Percentiles rank a stretch among this genome's conserved stretches.
phyloP scores from a whole-genome alignment of 495 filamentous ascomycete genomes.

The Durotheca rogersii region DNA sequence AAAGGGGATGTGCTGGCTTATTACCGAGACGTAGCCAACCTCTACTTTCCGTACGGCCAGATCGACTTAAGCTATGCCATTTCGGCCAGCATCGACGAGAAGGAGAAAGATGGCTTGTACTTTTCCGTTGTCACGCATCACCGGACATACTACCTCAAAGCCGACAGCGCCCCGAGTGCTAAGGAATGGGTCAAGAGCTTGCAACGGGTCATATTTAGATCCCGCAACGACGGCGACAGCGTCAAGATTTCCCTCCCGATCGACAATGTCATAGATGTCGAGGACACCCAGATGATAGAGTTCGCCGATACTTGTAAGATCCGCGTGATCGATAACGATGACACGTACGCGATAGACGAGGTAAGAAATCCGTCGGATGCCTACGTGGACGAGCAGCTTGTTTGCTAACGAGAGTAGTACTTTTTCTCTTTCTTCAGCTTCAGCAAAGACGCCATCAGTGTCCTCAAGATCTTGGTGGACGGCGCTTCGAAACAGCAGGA shows the following conservation, averaged over 20 bases:
- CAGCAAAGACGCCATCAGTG: constrained; percentile 79
- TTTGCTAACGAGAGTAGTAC: constrained; percentile 60
- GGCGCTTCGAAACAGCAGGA: constrained; percentile 56
- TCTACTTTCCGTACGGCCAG: constrained; percentile 89
- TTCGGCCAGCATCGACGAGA: constrained; percentile 70
- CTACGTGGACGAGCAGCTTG: not conserved
- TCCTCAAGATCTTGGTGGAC: constrained; percentile 73
- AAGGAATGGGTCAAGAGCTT: constrained; percentile 97
- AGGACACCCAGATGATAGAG: constrained; percentile 87
- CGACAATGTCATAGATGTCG: constrained; percentile 85
- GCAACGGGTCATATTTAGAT: constrained; percentile 92
- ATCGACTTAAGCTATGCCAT: constrained; percentile 93
- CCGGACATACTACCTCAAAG: constrained; percentile 81
- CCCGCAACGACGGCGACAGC: constrained; percentile 94
- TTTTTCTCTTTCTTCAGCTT: constrained; percentile 94
- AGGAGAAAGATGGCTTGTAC: constrained; percentile 70
- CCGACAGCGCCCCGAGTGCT: constrained; percentile 83
- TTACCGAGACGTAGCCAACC: constrained; percentile 76
- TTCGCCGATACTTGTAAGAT: constrained; percentile 95
- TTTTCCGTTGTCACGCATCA: constrained; percentile 84
- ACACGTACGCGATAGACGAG: constrained; percentile 94
- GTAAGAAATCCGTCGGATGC: constrained; percentile 47
- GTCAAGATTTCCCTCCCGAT: constrained; percentile 94
- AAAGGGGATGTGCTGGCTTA: constrained; percentile 97
- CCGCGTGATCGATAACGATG: constrained; percentile 84